phyloP scores from a whole-genome alignment of 2,329 filamentous ascomycete species.

The Exophiala sp. region DNA sequence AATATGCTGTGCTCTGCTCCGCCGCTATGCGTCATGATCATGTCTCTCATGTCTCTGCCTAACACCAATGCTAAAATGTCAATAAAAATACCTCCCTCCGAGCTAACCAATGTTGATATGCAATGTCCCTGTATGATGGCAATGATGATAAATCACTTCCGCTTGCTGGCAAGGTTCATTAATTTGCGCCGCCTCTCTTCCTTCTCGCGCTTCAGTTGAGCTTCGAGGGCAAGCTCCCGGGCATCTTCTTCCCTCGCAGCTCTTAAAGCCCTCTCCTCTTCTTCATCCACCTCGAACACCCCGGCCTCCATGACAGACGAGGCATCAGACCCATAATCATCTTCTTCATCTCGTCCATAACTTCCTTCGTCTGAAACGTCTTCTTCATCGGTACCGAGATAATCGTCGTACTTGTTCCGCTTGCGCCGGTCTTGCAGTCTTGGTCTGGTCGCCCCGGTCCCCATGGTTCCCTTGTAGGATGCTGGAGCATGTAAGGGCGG shows the following conservation, averaged over 20 bases:
- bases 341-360: constrained; percentile 35
- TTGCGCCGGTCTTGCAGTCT: constrained; percentile 30
- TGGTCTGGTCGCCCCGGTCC: constrained; percentile 33
- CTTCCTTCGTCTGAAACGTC: constrained; percentile 38
- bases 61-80: constrained; percentile 24
- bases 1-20: not conserved
- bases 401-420: constrained; percentile 33
- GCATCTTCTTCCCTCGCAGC: constrained; percentile 44
- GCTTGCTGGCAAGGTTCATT: constrained; percentile 33
- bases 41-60: constrained; percentile 9
- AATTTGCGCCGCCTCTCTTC: constrained; percentile 42
- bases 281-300: constrained; percentile 41
- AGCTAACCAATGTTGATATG: not conserved
- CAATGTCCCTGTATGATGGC: not conserved
- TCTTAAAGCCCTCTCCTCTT: constrained; percentile 40
- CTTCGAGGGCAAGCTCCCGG: constrained; percentile 40
- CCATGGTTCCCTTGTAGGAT: constrained; percentile 41
- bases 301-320: constrained; percentile 50
- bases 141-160: constrained; percentile 11
- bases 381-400: constrained; percentile 45
- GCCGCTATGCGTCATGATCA: constrained; percentile 2
- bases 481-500: constrained; percentile 25
- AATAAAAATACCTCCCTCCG: constrained; percentile 5
- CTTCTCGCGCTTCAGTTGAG: constrained; percentile 43
- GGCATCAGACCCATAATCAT: constrained; percentile 41